A percentile compares a stretch with the other conserved stretches of the same genome.
phyloP scores from a whole-genome alignment of 1,284 basidiomycete genomes.

The Rhodotorula mucilaginosa region DNA sequence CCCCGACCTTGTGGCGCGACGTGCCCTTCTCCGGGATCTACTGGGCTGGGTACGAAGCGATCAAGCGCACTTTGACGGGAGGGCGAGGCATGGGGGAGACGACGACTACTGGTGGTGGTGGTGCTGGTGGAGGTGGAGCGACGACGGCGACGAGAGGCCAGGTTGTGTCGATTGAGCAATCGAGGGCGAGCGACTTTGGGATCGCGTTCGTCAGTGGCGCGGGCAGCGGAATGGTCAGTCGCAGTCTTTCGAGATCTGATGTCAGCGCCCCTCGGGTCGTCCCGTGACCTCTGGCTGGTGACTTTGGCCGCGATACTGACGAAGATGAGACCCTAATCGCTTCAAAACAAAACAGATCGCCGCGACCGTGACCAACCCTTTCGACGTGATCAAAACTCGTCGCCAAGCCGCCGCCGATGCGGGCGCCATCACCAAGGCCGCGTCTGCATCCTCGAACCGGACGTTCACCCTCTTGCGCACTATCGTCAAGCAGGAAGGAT shows the following conservation, averaged over 20 bases:
- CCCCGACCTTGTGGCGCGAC: conserved; percentile 90
- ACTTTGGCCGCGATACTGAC: too few species aligned
- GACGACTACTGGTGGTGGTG: neutral
- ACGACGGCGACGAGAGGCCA: conserved; percentile 29
- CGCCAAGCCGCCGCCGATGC: conserved; percentile 56
- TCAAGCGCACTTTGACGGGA: conserved; percentile 46
- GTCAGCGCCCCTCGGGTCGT: too few species aligned
- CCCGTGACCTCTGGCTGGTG: too few species aligned
- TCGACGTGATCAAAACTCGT: conserved; percentile 93
- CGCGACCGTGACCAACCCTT: conserved; percentile 87
- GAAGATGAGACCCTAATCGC: too few species aligned
- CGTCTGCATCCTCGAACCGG: conserved; percentile 4
- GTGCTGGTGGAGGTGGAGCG: neutral
- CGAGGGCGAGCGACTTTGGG: conserved; percentile 56
- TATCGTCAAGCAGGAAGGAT: conserved; percentile 75
- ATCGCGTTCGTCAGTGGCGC: conserved; percentile 82
- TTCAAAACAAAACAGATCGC: conserved; percentile 55
- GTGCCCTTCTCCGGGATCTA: conserved; percentile 95
- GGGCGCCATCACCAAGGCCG: neutral
- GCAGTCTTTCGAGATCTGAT: too few species aligned
- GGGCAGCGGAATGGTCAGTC: conserved; percentile 62
- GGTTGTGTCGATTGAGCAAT: conserved; percentile 38
- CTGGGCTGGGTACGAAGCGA: conserved; percentile 59
- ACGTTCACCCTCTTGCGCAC: conserved; percentile 65
- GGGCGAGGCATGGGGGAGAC: conserved; percentile 50